A percentile compares a stretch with the other conserved stretches of the same genome.
phyloP scores from a whole-genome alignment of 257 asterid genomes.

The Ocimum tenuiflorum region DNA sequence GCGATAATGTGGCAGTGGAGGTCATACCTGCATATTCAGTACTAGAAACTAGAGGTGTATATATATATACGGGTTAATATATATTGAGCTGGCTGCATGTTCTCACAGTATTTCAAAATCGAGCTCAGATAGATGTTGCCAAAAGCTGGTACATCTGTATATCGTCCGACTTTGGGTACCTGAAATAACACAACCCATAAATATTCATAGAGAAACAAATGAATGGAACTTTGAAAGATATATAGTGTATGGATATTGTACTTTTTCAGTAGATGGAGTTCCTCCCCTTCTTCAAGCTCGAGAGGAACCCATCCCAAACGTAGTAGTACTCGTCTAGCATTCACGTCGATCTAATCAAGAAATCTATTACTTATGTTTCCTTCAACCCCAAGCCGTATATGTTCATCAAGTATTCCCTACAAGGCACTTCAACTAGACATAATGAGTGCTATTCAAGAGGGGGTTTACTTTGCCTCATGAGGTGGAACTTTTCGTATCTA shows the following conservation, averaged over 20 bases:
- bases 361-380: not conserved
- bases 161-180: conserved; percentile 17
- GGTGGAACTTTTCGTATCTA: conserved; percentile 23
- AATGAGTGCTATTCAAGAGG: not conserved
- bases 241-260: not conserved
- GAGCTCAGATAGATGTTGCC: conserved; percentile 12
- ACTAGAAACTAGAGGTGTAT: not conserved
- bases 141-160: conserved; percentile 15
- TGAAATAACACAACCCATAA: not conserved
- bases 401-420: conserved; percentile 20
- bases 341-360: conserved; percentile 20
- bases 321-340: conserved; percentile 21
- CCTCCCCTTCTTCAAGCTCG: conserved; percentile 3
- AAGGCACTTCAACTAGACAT: not conserved
- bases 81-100: not conserved
- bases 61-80: too few species aligned
- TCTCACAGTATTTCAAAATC: conserved; percentile 10
- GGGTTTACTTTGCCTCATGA: conserved; percentile 19
- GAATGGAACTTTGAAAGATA: not conserved
- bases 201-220: not conserved
- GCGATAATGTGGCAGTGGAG: conserved; percentile 25
- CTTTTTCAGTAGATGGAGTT: conserved; percentile 8
- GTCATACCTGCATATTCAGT: conserved; percentile 20
- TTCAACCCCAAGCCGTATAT: conserved; percentile 20
- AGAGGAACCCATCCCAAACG: conserved; percentile 25